Conservation (phyloP, 352 stramenopile species). For the Globisporangium nodosum region DNA sequence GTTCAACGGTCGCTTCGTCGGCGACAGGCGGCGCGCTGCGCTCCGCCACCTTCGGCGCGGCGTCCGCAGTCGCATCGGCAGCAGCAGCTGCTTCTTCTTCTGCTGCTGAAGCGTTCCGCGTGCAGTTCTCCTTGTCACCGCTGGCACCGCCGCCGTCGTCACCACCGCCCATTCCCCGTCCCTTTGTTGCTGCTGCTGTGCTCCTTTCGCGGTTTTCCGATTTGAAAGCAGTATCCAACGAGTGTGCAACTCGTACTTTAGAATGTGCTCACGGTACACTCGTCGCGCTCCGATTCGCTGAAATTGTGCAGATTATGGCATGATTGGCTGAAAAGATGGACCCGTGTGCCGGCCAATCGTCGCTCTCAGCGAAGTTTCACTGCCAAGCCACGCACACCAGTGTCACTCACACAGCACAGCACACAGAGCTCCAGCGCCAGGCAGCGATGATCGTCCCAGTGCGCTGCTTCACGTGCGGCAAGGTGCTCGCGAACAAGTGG, state of each 20-base stretch:
- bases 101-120: background rate
- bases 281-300: too few species aligned
- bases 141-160: background rate
- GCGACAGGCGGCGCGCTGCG: background rate
- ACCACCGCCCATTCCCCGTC: background rate
- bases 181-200: background rate
- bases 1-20: conserved; percentile 4
- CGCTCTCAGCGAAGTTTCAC: background rate
- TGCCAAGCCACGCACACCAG: too few species aligned
- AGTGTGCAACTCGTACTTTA: background rate
- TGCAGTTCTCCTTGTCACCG: conserved; percentile 9
- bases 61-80: background rate
- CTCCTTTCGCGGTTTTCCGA: background rate
- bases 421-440: background rate
- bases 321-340: too few species aligned
- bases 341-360: background rate
- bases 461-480: conserved; percentile 99
- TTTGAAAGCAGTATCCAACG: conserved; percentile 1
- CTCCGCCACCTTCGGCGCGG: background rate
- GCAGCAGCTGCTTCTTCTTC: too few species aligned
- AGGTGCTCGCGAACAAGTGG: conserved; percentile 99
- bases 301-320: too few species aligned
- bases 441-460: conserved; percentile 97
- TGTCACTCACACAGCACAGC: too few species aligned
- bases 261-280: background rate